Percentiles rank a stretch among this genome's conserved stretches.
These are phyloP conservation scores for Cucurbita ficifolia DNA, from an alignment of 306 rosid species.

Conservation along the genomic window DNA sequence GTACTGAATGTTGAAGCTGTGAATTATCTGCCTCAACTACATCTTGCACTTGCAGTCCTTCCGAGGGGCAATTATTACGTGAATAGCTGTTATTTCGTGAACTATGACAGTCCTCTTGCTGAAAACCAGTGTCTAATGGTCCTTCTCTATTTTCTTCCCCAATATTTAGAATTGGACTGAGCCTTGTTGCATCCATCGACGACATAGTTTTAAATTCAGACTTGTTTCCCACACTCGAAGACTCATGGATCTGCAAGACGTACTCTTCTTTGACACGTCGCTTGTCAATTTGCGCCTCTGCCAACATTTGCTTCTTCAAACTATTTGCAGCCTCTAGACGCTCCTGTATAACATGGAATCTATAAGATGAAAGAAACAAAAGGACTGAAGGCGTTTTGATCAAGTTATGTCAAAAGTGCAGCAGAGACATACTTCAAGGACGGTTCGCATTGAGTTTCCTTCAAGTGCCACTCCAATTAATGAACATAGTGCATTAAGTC, in stretches of 20 bases:
- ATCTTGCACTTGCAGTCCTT: slow-evolving; percentile 32
- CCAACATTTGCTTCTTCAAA: slow-evolving; percentile 67
- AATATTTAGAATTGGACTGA: slow-evolving; percentile 17
- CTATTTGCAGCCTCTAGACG: slow-evolving; percentile 74
- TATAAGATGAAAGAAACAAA: slow-evolving; percentile 2
- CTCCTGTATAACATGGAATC: slow-evolving; percentile 34
- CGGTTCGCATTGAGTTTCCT: slow-evolving; percentile 51
- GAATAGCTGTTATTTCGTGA: slow-evolving; percentile 15
- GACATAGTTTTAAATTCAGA: slow-evolving; percentile 22
- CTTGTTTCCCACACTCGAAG: slow-evolving; percentile 20
- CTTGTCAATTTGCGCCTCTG: slow-evolving; percentile 55
- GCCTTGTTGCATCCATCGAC: slow-evolving; percentile 18
- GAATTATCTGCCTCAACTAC: slow-evolving; percentile 25
- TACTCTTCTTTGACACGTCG: slow-evolving; percentile 46
- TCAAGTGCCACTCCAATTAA: slow-evolving; percentile 48
- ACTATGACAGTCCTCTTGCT: slow-evolving; percentile 19
- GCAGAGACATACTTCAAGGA: slow-evolving; percentile 42
- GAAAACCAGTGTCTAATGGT: slow-evolving; percentile 11
- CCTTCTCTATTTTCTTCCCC: slow-evolving; percentile 19
- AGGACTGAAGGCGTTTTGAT: background rate
- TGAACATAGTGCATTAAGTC: slow-evolving; percentile 52
- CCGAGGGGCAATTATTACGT: slow-evolving; percentile 22
- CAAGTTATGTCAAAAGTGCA: background rate
- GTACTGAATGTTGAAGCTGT: slow-evolving; percentile 29
- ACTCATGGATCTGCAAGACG: slow-evolving; percentile 21